These are phyloP conservation scores for Botryobasidium botryosum DNA, from an alignment of 768 basidiomycete genomes.

Conservation along the genomic window DNA sequence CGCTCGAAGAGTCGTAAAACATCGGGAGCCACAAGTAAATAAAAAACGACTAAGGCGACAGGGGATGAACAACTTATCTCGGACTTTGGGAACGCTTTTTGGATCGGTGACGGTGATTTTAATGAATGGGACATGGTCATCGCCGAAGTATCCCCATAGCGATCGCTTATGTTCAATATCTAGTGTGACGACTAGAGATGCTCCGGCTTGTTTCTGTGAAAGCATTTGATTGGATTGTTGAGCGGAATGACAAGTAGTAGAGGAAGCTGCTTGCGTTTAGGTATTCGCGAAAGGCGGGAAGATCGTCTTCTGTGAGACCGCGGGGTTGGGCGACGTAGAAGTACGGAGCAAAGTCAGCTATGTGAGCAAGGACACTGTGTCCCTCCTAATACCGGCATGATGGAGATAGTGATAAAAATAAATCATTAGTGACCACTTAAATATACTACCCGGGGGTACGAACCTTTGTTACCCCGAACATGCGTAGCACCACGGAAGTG, in stretches of 20 bases:
- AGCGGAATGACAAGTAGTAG: not conserved
- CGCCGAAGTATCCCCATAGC: constrained; percentile 80
- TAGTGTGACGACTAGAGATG: constrained; percentile 30
- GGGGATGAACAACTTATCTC: constrained; percentile 63
- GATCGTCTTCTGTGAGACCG: constrained; percentile 57
- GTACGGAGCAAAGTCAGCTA: constrained; percentile 77
- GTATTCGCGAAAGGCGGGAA: constrained; percentile 42
- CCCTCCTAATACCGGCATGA: constrained; percentile 35
- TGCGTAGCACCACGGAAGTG: constrained; percentile 33
- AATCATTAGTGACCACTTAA: not conserved
- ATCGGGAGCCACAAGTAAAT: not conserved
- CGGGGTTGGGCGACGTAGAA: constrained; percentile 82
- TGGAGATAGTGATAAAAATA: not conserved
- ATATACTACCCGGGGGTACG: constrained; percentile 6
- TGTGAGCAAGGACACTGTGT: constrained; percentile 72
- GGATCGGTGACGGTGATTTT: constrained; percentile 65
- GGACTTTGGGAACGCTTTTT: constrained; percentile 63
- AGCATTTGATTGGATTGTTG: not conserved
- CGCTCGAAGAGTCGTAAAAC: constrained; percentile 48
- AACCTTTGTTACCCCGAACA: constrained; percentile 88
- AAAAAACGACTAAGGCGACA: constrained; percentile 18
- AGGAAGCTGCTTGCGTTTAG: constrained; percentile 45
- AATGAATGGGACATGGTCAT: constrained; percentile 63
- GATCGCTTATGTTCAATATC: constrained; percentile 50
- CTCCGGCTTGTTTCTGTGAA: constrained; percentile 12